These are phyloP conservation scores for Didymellaceae sp. DNA, from an alignment of 2,329 filamentous ascomycete genomes.

Conservation along the genomic window DNA sequence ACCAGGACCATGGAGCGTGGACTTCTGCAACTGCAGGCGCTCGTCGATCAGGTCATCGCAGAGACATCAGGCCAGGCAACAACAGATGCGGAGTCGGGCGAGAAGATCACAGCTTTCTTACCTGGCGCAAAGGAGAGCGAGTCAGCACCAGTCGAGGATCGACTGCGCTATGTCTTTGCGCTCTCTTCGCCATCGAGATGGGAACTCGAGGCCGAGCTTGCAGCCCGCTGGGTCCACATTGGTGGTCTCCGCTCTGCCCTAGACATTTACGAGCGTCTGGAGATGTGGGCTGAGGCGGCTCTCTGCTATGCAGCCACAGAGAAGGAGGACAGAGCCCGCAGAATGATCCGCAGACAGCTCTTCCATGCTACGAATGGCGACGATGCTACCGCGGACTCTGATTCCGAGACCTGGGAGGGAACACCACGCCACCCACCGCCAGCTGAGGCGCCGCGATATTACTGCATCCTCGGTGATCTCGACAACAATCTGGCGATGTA, in stretches of 20 bases:
- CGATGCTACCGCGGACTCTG: slow-evolving; percentile 48
- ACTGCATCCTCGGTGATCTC: slow-evolving; percentile 92
- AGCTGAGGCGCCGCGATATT: slow-evolving; percentile 82
- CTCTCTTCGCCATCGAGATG: slow-evolving; percentile 85
- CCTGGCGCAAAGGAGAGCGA: slow-evolving; percentile 77
- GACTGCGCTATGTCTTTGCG: slow-evolving; percentile 83
- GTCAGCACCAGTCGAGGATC: slow-evolving; percentile 76
- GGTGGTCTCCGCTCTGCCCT: slow-evolving; percentile 88
- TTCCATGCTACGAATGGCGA: slow-evolving; percentile 68
- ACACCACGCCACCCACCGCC: slow-evolving; percentile 73
- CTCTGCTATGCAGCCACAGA: slow-evolving; percentile 82
- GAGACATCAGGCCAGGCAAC: slow-evolving; percentile 66
- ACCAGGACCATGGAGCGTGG: slow-evolving; percentile 88
- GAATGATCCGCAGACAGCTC: slow-evolving; percentile 77
- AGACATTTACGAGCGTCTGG: slow-evolving; percentile 92
- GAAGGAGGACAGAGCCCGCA: slow-evolving; percentile 82
- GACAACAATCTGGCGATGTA: slow-evolving; percentile 78
- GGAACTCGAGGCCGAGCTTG: slow-evolving; percentile 93
- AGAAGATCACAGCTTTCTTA: slow-evolving; percentile 76
- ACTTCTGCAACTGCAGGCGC: slow-evolving; percentile 88
- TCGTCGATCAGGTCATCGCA: slow-evolving; percentile 93
- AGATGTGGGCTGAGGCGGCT: slow-evolving; percentile 94
- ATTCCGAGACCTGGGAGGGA: slow-evolving; percentile 67
- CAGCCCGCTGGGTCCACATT: slow-evolving; percentile 87
- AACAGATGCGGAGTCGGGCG: slow-evolving; percentile 34